These are phyloP conservation scores for Grigorovia transvaalensis DNA, from an alignment of 805 yeast genomes.

Conservation along the genomic window DNA sequence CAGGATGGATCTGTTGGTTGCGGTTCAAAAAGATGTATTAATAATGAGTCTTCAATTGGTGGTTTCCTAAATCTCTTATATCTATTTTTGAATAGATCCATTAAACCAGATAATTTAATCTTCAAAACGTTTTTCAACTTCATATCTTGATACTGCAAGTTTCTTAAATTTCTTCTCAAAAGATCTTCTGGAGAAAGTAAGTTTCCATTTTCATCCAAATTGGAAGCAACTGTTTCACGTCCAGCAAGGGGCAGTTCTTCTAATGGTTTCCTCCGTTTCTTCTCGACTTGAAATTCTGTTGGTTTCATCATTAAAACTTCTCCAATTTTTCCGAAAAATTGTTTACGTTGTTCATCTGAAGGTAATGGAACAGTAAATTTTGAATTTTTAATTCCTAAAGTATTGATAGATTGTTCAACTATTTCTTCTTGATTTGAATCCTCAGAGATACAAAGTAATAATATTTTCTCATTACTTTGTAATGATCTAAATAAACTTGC, in stretches of 20 bases:
- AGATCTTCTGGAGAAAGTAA: constrained; percentile 27
- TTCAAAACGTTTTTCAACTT: constrained; percentile 75
- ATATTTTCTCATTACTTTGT: constrained; percentile 58
- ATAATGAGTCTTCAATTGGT: constrained; percentile 62
- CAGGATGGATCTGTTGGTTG: constrained; percentile 27
- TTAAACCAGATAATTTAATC: constrained; percentile 72
- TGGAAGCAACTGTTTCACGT: constrained; percentile 10
- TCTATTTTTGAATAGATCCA: constrained; percentile 81
- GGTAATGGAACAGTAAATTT: constrained; percentile 45
- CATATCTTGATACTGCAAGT: constrained; percentile 52
- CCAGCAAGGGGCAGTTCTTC: constrained; percentile 31
- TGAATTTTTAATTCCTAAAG: constrained; percentile 28
- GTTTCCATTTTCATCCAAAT: constrained; percentile 20
- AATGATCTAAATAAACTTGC: constrained; percentile 58
- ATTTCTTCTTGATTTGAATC: constrained; percentile 32
- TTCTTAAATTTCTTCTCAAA: constrained; percentile 36
- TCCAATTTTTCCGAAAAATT: constrained; percentile 48
- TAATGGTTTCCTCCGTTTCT: constrained; percentile 35
- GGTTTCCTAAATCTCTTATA: constrained; percentile 90
- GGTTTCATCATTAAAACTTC: constrained; percentile 59
- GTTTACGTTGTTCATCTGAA: constrained; percentile 34
- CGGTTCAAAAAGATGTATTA: constrained; percentile 72
- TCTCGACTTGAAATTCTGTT: constrained; percentile 53
- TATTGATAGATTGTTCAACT: constrained; percentile 22
- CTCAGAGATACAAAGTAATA: constrained; percentile 66